Evolutionary conservation across 116 monocot genomes (phyloP).

Genomic region (Zostera marina): DNA sequence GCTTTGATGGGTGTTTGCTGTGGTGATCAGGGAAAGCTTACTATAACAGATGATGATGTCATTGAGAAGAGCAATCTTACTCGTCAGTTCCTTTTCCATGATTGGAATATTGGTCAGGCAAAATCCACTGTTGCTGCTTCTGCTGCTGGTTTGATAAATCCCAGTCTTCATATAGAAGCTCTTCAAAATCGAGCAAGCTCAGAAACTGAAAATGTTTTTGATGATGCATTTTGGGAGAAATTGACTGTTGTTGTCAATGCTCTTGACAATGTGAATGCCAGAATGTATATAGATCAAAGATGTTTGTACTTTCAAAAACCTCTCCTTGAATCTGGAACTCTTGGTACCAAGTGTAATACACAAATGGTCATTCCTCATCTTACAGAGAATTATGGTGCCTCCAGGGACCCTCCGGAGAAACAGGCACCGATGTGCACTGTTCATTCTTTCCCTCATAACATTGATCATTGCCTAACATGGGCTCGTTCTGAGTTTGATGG

Average conservation of each 20-base stretch:
- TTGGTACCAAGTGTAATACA: constrained; percentile 35
- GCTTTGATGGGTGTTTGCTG: constrained; percentile 44
- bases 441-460: constrained; percentile 46
- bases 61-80: constrained; percentile 54
- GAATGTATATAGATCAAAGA: constrained; percentile 34
- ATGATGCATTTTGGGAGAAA: constrained; percentile 39
- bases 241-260: constrained; percentile 35
- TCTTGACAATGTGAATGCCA: constrained; percentile 42
- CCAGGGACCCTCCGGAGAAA: constrained; percentile 40
- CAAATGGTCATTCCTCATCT: constrained; percentile 49
- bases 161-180: constrained; percentile 29
- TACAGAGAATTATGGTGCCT: constrained; percentile 50
- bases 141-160: constrained; percentile 21
- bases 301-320: constrained; percentile 42
- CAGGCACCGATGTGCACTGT: constrained; percentile 53
- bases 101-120: constrained; percentile 48
- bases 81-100: constrained; percentile 43
- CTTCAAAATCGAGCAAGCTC: constrained; percentile 40
- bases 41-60: constrained; percentile 49
- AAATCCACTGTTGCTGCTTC: constrained; percentile 43
- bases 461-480: constrained; percentile 45
- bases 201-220: constrained; percentile 37
- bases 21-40: constrained; percentile 27
- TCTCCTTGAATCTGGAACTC: constrained; percentile 35
- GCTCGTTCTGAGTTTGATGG: constrained; percentile 48